These are phyloP conservation scores for Salvia splendens DNA, from an alignment of 257 asterid genomes.

Conservation along the genomic window DNA sequence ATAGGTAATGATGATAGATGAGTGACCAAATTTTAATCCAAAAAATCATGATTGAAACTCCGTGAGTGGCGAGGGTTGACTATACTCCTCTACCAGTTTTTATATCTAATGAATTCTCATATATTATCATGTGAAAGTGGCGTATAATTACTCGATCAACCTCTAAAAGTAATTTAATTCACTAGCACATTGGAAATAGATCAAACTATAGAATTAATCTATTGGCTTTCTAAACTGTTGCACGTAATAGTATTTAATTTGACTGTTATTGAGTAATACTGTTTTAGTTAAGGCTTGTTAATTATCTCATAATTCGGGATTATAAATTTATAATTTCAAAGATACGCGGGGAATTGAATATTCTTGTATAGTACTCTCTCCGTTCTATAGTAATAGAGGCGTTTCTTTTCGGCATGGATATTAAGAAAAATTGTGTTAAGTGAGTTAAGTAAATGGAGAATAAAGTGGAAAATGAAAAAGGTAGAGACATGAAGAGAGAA, in stretches of 20 bases:
- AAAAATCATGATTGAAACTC: slow-evolving; percentile 26
- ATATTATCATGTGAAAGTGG: slow-evolving; percentile 7
- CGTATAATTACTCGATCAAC: not conserved
- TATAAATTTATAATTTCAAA: no score
- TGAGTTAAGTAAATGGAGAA: no score
- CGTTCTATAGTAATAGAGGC: no score
- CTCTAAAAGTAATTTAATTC: not conserved
- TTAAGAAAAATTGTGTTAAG: no score
- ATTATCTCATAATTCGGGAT: no score
- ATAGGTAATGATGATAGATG: slow-evolving; percentile 27
- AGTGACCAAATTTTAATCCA: slow-evolving; percentile 28
- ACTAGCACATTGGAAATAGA: not conserved
- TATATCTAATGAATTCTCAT: not conserved
- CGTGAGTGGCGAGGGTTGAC: slow-evolving; percentile 35
- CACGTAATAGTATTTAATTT: no score
- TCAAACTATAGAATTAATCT: not conserved
- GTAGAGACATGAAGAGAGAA: no score
- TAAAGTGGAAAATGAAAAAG: no score
- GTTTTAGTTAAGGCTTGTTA: no score
- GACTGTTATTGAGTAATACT: no score
- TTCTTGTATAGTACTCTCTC: no score
- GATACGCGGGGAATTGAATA: not conserved
- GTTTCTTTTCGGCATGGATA: no score
- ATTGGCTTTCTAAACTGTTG: not conserved
- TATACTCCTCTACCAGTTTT: not conserved